Percentiles rank a stretch among this genome's conserved stretches.
Evolutionary conservation across 176 grass and related monocot genomes (phyloP).

Genomic region (Elaeis guineensis): DNA sequence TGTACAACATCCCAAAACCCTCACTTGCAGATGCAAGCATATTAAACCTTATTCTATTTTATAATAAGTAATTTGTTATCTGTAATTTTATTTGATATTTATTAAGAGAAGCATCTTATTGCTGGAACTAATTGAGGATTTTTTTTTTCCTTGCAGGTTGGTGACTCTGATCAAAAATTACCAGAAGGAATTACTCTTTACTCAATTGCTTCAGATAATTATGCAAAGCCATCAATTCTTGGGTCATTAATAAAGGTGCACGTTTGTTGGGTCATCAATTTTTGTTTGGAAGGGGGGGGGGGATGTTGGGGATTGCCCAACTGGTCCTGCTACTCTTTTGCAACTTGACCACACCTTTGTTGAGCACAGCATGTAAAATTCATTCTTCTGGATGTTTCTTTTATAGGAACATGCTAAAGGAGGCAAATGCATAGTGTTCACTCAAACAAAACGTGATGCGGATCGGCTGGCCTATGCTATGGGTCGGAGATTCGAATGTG

Average conservation of each 20-base stretch:
- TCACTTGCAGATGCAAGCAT: too few relatives aligned
- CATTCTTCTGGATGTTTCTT: background rate
- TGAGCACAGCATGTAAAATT: too few relatives aligned
- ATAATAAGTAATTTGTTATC: too few relatives aligned
- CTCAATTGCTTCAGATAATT: slow-evolving; percentile 72
- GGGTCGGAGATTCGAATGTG: slow-evolving; percentile 69
- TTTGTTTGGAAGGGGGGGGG: too few relatives aligned
- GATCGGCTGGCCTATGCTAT: slow-evolving; percentile 77
- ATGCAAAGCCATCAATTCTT: slow-evolving; percentile 75
- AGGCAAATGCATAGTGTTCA: slow-evolving; percentile 96
- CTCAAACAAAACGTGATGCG: slow-evolving; percentile 91
- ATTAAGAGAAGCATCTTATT: too few relatives aligned
- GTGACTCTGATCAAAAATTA: slow-evolving; percentile 88
- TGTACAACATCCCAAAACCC: too few relatives aligned
- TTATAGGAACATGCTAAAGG: slow-evolving; percentile 83
- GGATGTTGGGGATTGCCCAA: too few relatives aligned
- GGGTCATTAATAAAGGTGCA: slow-evolving; percentile 77
- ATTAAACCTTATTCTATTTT: too few relatives aligned
- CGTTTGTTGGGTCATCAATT: too few relatives aligned
- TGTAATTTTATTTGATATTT: too few relatives aligned
- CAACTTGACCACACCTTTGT: too few relatives aligned
- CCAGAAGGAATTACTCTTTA: slow-evolving; percentile 87
- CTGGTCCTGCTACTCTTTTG: too few relatives aligned
- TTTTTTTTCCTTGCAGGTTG: slow-evolving; percentile 43
- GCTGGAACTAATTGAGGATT: background rate